These are phyloP conservation scores for Aspergillus neoniger DNA, from an alignment of 2,329 filamentous ascomycete genomes.

Conservation along the genomic window DNA sequence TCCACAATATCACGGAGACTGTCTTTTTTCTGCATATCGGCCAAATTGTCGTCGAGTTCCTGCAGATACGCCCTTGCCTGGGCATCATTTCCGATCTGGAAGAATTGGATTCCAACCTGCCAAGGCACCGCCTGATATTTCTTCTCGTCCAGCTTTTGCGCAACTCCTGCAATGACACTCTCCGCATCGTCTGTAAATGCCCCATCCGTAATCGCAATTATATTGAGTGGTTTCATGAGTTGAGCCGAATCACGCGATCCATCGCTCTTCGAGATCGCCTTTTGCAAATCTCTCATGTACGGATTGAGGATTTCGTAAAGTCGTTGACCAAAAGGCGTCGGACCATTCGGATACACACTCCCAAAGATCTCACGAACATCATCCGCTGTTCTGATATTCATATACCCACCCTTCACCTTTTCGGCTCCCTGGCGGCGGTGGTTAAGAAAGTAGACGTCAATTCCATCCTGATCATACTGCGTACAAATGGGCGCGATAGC, in stretches of 20 bases:
- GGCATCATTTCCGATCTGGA: conserved; percentile 80
- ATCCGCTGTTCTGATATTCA: conserved; percentile 60
- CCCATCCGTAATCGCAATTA: conserved; percentile 93
- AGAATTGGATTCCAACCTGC: conserved; percentile 93
- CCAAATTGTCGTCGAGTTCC: conserved; percentile 73
- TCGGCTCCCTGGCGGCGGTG: conserved; percentile 48
- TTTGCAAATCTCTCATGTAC: conserved; percentile 64
- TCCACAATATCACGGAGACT: conserved; percentile 83
- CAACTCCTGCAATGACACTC: conserved; percentile 65
- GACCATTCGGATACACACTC: conserved; percentile 63
- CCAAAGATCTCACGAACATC: conserved; percentile 70
- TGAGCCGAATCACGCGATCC: conserved; percentile 7
- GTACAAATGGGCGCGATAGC: conserved; percentile 82
- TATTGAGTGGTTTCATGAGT: conserved; percentile 74
- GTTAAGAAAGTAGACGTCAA: conserved; percentile 93
- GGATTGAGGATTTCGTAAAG: conserved; percentile 71
- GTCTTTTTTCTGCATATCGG: conserved; percentile 48
- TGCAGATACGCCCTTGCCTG: conserved; percentile 66
- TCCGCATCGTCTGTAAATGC: conserved; percentile 78
- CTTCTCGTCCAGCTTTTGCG: conserved; percentile 60
- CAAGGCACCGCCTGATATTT: conserved; percentile 64
- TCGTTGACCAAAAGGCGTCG: conserved; percentile 73
- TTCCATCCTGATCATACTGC: conserved; percentile 74
- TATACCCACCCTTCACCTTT: conserved; percentile 58
- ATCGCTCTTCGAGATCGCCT: conserved; percentile 40